These are phyloP conservation scores for Capronia americana DNA, from an alignment of 2,329 filamentous ascomycete species.

Conservation along the genomic window DNA sequence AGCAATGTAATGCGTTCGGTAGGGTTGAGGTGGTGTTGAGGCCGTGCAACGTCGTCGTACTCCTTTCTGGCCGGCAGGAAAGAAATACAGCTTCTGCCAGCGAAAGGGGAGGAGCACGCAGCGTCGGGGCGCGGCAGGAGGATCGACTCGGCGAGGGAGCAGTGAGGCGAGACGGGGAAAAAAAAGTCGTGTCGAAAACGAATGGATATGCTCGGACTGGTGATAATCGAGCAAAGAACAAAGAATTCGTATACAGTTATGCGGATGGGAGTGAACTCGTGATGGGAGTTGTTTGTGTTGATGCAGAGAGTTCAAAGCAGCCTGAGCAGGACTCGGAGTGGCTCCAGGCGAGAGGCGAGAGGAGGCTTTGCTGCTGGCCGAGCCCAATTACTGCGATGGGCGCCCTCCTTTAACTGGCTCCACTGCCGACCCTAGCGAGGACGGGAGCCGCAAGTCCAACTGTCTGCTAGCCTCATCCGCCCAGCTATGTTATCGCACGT, in stretches of 20 bases:
- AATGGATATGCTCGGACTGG: constrained; percentile 20
- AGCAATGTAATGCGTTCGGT: not conserved
- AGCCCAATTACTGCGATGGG: not conserved
- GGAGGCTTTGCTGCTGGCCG: constrained; percentile 12
- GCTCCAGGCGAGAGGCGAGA: constrained; percentile 3
- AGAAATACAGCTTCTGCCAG: constrained; percentile 26
- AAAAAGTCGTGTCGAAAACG: constrained; percentile 22
- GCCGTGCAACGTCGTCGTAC: constrained; percentile 22
- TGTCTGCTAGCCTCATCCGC: not conserved
- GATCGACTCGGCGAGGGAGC: not conserved
- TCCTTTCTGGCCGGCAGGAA: constrained; percentile 38
- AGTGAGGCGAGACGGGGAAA: not conserved
- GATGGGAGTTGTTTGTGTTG: constrained; percentile 8
- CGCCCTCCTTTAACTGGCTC: constrained; percentile 10
- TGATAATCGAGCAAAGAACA: constrained; percentile 20
- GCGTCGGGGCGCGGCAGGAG: not conserved
- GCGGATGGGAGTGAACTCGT: not conserved
- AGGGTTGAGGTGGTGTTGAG: constrained; percentile 6
- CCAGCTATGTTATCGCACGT: not conserved
- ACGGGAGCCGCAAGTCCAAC: not conserved
- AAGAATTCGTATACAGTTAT: constrained; percentile 7
- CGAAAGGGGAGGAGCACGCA: constrained; percentile 7
- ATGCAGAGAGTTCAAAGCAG: constrained; percentile 1
- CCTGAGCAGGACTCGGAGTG: not conserved
- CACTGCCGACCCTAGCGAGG: constrained; percentile 11